Evolutionary conservation across 345 rosid genomes (phyloP).

Genomic region (Rhodamnia rubescens): DNA sequence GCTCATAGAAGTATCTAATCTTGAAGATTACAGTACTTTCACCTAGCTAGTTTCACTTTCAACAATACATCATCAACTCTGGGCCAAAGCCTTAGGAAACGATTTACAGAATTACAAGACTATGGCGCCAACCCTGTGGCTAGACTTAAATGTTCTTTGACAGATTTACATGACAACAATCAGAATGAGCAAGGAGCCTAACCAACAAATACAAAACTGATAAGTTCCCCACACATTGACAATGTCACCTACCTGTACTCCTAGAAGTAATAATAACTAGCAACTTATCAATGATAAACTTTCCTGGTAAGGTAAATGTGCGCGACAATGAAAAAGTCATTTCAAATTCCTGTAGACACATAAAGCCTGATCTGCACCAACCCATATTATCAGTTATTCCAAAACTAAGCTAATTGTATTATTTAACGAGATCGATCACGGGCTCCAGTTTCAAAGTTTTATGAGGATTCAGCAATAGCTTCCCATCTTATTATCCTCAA

Average conservation of each 20-base stretch:
- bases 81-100: neutral
- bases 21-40: neutral
- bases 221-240: neutral
- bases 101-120: neutral
- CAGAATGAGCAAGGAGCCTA: too few relatives aligned
- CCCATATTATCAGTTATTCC: neutral
- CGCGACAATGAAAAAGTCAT: neutral
- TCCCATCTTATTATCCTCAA: neutral
- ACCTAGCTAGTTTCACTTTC: neutral
- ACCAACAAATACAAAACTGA: neutral
- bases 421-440: neutral
- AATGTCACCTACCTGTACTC: neutral
- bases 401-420: neutral
- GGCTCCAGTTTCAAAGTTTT: neutral
- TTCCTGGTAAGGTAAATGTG: neutral
- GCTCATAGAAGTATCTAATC: neutral
- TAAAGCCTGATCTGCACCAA: neutral
- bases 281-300: neutral
- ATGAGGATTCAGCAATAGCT: neutral
- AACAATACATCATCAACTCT: neutral
- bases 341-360: neutral
- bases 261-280: neutral
- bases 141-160: neutral
- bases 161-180: neutral
- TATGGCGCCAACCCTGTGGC: neutral